phyloP scores from a whole-genome alignment of 2,329 filamentous ascomycete species.

The Aspergillus quadricinctus region DNA sequence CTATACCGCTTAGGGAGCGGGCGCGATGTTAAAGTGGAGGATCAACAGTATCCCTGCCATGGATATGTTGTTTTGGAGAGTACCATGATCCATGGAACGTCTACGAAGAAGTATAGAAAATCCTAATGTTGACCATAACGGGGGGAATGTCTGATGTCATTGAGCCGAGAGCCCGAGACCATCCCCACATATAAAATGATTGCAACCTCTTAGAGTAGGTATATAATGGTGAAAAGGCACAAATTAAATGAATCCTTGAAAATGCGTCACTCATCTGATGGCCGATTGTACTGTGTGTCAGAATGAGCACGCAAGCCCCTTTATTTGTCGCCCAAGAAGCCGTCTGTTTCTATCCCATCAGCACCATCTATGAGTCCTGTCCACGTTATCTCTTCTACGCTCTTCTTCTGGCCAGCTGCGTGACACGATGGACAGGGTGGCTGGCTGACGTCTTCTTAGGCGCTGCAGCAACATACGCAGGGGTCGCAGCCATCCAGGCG shows the following conservation, averaged over 20 bases:
- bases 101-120: neutral
- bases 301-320: slow-evolving; percentile 11
- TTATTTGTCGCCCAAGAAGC: slow-evolving; percentile 29
- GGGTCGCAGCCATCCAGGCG: slow-evolving; percentile 27
- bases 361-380: slow-evolving; percentile 30
- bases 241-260: neutral
- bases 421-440: slow-evolving; percentile 30
- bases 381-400: slow-evolving; percentile 32
- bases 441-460: slow-evolving; percentile 28
- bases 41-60: too few species aligned
- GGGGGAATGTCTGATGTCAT: neutral
- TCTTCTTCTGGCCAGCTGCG: slow-evolving; percentile 23
- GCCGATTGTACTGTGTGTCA: neutral
- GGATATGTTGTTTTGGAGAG: too few species aligned
- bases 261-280: neutral
- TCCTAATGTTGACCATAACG: neutral
- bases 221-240: neutral
- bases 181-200: neutral
- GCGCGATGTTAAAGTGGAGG: neutral
- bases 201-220: neutral
- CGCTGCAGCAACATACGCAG: slow-evolving; percentile 30
- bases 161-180: neutral
- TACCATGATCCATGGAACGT: neutral
- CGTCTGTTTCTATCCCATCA: slow-evolving; percentile 29
- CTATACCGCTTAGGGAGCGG: slow-evolving; percentile 10